phyloP scores from a whole-genome alignment of 306 rosid species.

The Prunus dulcis region DNA sequence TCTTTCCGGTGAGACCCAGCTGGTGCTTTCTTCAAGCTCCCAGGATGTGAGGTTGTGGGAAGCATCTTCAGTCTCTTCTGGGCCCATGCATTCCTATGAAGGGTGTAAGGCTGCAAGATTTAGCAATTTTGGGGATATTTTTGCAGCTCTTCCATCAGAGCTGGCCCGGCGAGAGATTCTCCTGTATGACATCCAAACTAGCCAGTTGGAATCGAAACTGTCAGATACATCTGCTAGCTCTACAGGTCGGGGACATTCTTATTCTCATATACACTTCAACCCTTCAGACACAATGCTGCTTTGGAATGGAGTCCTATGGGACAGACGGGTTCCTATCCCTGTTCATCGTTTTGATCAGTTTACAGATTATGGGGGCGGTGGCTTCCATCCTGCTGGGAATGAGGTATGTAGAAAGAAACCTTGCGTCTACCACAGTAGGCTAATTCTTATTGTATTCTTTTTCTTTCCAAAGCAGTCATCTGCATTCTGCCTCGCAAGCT shows the following conservation, averaged over 20 bases:
- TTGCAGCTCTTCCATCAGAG: constrained; percentile 81
- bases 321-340: constrained; percentile 64
- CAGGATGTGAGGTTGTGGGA: constrained; percentile 88
- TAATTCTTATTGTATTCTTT: neutral
- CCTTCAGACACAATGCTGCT: constrained; percentile 89
- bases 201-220: constrained; percentile 58
- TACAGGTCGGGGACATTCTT: constrained; percentile 75
- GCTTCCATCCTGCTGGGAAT: constrained; percentile 98
- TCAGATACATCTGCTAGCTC: constrained; percentile 57
- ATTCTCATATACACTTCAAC: constrained; percentile 76
- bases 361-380: constrained; percentile 97
- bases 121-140: constrained; percentile 71
- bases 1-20: constrained; percentile 67
- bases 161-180: constrained; percentile 71
- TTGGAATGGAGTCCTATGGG: constrained; percentile 98
- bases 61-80: constrained; percentile 62
- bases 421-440: too few species aligned
- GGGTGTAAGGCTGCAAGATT: constrained; percentile 95
- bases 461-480: neutral
- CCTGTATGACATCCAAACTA: constrained; percentile 67
- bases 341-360: constrained; percentile 96
- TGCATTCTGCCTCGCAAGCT: neutral
- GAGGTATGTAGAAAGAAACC: constrained; percentile 55
- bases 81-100: constrained; percentile 84
- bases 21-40: constrained; percentile 88